phyloP scores from a whole-genome alignment of 805 yeast genomes.

The Candida montana region DNA sequence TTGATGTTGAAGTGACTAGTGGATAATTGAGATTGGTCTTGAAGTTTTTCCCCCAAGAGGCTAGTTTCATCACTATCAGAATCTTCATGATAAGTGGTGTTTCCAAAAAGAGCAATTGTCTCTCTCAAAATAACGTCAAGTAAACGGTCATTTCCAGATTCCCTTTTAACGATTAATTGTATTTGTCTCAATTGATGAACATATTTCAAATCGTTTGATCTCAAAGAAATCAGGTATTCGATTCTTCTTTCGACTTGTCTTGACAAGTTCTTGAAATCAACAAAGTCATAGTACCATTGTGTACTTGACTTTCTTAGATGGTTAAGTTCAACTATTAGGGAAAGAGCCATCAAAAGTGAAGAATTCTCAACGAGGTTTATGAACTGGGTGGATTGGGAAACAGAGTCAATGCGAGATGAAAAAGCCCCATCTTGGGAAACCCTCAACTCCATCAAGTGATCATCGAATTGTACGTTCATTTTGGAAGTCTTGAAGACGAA shows the following conservation, averaged over 20 bases:
- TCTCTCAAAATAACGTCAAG: too few relatives aligned
- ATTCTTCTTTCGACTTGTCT: neutral
- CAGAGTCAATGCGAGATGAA: neutral
- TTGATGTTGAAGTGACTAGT: too few relatives aligned
- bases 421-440: neutral
- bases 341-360: neutral
- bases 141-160: too few relatives aligned
- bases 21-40: too few relatives aligned
- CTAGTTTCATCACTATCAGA: too few relatives aligned
- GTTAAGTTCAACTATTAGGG: slow-evolving; percentile 1
- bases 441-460: neutral
- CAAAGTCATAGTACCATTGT: slow-evolving; percentile 8
- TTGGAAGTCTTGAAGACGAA: neutral
- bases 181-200: neutral
- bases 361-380: neutral
- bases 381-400: neutral
- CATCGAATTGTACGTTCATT: neutral
- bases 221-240: neutral
- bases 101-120: too few relatives aligned
- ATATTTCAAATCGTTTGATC: neutral
- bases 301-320: neutral
- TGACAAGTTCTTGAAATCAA: neutral
- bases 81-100: too few relatives aligned
- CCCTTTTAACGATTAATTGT: neutral
- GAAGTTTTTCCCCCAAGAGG: too few relatives aligned